A percentile compares a stretch with the other conserved stretches of the same genome.
Conservation (phyloP, 306 rosid genomes). For the Prosopis cineraria region DNA sequence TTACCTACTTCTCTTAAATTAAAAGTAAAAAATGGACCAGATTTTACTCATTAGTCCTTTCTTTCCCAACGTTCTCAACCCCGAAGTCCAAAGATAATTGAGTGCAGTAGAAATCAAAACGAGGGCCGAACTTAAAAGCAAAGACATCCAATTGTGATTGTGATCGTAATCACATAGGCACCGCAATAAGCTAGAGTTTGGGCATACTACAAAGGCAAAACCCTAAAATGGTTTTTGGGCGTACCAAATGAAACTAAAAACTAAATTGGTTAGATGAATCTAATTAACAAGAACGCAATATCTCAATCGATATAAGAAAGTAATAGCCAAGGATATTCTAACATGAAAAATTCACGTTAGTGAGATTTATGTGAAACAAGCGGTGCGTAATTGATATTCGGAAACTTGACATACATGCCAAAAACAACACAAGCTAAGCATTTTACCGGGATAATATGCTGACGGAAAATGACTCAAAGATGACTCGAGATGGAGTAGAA, state of each 20-base stretch:
- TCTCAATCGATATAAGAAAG: neutral
- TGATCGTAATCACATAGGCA: neutral
- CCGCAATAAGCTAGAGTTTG: neutral
- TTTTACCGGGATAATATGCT: neutral
- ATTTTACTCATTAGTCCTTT: neutral
- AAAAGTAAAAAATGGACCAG: neutral
- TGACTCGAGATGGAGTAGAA: neutral
- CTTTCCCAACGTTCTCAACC: neutral
- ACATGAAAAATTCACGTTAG: neutral
- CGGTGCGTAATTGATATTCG: neutral
- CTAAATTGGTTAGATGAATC: constrained; percentile 30
- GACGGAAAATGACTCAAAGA: neutral
- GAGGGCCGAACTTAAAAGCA: neutral
- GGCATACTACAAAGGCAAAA: no score
- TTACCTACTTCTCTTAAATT: neutral
- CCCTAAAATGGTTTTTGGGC: neutral
- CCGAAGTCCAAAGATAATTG: neutral
- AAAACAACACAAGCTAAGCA: neutral
- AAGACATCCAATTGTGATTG: neutral
- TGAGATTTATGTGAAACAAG: neutral
- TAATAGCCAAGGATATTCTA: neutral
- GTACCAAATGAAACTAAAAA: no score
- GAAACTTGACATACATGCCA: neutral
- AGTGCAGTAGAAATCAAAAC: neutral
- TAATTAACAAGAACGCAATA: neutral